Evolutionary conservation across 176 grass and related monocot genomes (phyloP).

Genomic region (Carex myosuroides): DNA sequence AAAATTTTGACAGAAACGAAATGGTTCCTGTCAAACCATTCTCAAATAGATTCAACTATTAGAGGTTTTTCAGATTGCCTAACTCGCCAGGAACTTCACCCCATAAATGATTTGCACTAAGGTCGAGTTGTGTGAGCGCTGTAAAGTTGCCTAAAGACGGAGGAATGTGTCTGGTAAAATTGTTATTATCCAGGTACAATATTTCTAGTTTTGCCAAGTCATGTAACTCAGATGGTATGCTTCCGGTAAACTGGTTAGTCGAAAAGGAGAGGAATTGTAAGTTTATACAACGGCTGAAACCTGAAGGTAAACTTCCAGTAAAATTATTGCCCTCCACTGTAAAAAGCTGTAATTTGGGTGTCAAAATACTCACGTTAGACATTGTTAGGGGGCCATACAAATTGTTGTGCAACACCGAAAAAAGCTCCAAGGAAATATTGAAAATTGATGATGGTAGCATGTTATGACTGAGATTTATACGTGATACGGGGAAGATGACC

Average conservation of each 20-base stretch:
- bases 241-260: slow-evolving; percentile 20
- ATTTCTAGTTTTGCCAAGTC: neutral
- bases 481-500: slow-evolving; percentile 10
- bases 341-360: neutral
- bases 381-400: neutral
- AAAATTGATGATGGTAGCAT: slow-evolving; percentile 13
- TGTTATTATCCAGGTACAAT: slow-evolving; percentile 2
- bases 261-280: slow-evolving; percentile 1
- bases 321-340: slow-evolving; percentile 6
- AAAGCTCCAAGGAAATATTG: slow-evolving; percentile 7
- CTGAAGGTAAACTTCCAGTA: neutral
- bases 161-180: slow-evolving; percentile 17
- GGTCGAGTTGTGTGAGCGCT: neutral
- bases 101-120: neutral
- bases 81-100: neutral
- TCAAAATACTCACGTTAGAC: neutral
- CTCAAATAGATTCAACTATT: neutral
- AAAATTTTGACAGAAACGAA: slow-evolving; percentile 12
- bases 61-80: slow-evolving; percentile 6
- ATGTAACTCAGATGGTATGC: slow-evolving; percentile 11
- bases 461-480: neutral
- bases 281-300: neutral
- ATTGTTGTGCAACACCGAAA: neutral
- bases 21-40: slow-evolving; percentile 17
- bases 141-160: slow-evolving; percentile 16